Evolutionary conservation across 2,329 filamentous ascomycete genomes (phyloP), one percentile per base, ranked within the genome.

Genomic region (Ophiocordyceps polyrhachis-furcata): DNA sequence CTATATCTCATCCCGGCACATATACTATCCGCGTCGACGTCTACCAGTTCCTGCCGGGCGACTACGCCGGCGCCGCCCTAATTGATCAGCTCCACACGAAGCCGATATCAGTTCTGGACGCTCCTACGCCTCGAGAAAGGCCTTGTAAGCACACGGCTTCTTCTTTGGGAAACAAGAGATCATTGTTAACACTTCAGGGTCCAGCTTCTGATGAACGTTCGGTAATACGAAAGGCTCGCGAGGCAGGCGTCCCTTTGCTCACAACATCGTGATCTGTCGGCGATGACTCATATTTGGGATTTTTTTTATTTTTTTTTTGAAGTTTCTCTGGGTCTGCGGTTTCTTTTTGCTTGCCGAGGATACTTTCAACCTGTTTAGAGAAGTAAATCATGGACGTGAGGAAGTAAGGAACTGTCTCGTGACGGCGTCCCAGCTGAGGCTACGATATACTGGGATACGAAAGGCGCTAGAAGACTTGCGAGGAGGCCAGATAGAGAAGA

Each of bases 11-110:
- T 5, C 44, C 47, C 2, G 59, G 59, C 0, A 43, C 38, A 5
- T 61, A 53, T 41, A 50, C 41, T 3, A 49, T 61, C 37, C 53
- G 53, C 15, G 40, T 61, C 6, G 57, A 61, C 29, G 32, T 57
- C 1, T 59, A 59, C 45, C 50, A 51, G 35, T 50, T 51, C 42
- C 45, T 19, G 44, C 47, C 15, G 40, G 49, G 2, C 19, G 51
- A 14, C 28, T 46, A 3, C 41, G 44, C 7, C 46, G 50, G 6
- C 4, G 52, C 44, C 14, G 47, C 35, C 0, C 44, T 53, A 20
- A 44, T 52, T 28, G 46, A 42, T 5, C 50, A 56, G 38, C 42
- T 49, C 35, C 46, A 52, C 7, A 52, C 49, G 28, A 46, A 37
- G 2, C 38, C 41, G 3, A 48, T 60, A 5, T 47, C 45, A 0